Percentiles rank a stretch among this genome's conserved stretches.
Conservation (phyloP, 2,329 filamentous ascomycete species). For the Diaporthe destruens region DNA sequence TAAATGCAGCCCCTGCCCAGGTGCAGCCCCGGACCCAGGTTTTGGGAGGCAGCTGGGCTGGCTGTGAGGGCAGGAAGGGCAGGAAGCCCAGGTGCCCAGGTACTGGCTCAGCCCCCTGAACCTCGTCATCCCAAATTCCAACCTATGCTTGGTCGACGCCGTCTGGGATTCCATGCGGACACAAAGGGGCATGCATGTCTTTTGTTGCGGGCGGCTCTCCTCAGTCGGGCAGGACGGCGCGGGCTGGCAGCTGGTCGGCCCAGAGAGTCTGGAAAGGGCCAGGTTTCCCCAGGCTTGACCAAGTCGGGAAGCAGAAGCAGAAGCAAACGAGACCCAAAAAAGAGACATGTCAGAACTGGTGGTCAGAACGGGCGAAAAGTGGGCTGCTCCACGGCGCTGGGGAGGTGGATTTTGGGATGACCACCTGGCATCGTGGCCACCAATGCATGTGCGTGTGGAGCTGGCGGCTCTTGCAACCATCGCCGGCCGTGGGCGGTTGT, state of each 20-base stretch:
- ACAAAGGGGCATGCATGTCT: conserved; percentile 16
- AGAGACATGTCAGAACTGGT: conserved; percentile 26
- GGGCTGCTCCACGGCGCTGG: conserved; percentile 26
- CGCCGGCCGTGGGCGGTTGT: conserved; percentile 30
- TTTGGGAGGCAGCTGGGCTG: not conserved
- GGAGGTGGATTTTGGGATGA: conserved; percentile 5
- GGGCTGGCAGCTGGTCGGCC: too few relatives aligned
- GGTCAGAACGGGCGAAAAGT: conserved; percentile 27
- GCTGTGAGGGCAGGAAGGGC: not conserved
- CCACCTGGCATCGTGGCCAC: not conserved
- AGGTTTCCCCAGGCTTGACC: conserved; percentile 27
- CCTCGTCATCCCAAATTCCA: not conserved
- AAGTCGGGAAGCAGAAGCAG: not conserved
- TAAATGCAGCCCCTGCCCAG: conserved; percentile 16
- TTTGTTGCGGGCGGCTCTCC: conserved; percentile 1
- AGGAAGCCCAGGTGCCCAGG: too few relatives aligned
- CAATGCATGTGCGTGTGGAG: conserved; percentile 5
- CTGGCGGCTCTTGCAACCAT: conserved; percentile 22
- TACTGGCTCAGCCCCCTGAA: conserved; percentile 21
- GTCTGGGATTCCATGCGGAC: conserved; percentile 22
- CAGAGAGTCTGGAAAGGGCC: not conserved
- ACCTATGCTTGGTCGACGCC: conserved; percentile 19
- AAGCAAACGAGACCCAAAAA: not conserved
- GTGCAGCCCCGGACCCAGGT: not conserved
- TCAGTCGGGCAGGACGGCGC: too few relatives aligned